phyloP scores from a whole-genome alignment of 352 stramenopile species.

The Bremia lactucae region DNA sequence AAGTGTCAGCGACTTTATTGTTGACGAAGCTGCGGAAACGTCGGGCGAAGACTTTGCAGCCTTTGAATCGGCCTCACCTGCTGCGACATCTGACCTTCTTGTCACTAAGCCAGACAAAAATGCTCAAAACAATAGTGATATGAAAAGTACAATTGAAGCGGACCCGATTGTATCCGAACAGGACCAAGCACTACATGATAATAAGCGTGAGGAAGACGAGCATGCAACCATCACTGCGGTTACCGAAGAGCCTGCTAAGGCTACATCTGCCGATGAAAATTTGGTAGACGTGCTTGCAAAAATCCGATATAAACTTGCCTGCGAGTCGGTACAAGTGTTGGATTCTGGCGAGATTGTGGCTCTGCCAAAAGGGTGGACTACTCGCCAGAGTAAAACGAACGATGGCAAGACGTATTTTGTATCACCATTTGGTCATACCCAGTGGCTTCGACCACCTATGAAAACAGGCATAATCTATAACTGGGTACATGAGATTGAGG shows the following conservation, averaged over 20 bases:
- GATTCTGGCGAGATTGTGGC: slow-evolving; percentile 65
- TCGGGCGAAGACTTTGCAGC: slow-evolving; percentile 18
- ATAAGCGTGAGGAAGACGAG: slow-evolving; percentile 13
- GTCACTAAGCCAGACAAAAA: slow-evolving; percentile 1
- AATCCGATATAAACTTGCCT: slow-evolving; percentile 52
- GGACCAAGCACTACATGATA: slow-evolving; percentile 3
- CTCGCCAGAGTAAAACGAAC: slow-evolving; percentile 71
- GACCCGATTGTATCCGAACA: slow-evolving; percentile 13
- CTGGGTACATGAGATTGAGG: slow-evolving; percentile 76
- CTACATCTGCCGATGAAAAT: slow-evolving; percentile 40
- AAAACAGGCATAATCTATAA: slow-evolving; percentile 69
- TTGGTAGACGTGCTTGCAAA: slow-evolving; percentile 48
- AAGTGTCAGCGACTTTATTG: slow-evolving; percentile 4
- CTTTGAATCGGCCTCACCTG: slow-evolving; percentile 25
- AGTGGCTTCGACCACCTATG: slow-evolving; percentile 72
- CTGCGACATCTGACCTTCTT: slow-evolving; percentile 14
- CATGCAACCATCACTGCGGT: slow-evolving; percentile 46
- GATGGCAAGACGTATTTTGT: slow-evolving; percentile 82
- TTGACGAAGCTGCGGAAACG: slow-evolving; percentile 11
- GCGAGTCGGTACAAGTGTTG: slow-evolving; percentile 46
- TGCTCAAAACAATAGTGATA: slow-evolving; percentile 1
- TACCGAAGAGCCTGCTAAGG: slow-evolving; percentile 18
- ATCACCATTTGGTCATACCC: slow-evolving; percentile 69
- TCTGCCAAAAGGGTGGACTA: slow-evolving; percentile 72
- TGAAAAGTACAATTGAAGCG: slow-evolving; percentile 1